Evolutionary conservation across 176 grass and related monocot species (phyloP), one percentile per base, ranked within the genome.

Genomic region (Otatea glauca): DNA sequence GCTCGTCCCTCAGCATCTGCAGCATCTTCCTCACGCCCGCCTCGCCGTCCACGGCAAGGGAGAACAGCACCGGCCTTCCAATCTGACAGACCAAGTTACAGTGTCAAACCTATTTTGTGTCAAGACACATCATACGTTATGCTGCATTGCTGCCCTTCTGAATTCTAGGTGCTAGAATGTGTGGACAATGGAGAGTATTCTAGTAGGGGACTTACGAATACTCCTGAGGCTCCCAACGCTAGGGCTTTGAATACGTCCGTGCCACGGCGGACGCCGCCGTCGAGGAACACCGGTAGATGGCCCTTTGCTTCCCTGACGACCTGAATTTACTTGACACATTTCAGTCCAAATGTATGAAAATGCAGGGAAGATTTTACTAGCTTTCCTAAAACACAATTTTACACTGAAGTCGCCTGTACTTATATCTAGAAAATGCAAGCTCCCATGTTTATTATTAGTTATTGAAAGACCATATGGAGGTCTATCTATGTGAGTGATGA

Each of bases 221-320:
- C 92, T 79, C 96, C 96, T 70, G 96, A 88, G 41, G 93, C 96
- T 80, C 96, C 96, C 59, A 98, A 65, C 0, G 93, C 96, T 80
- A 95, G 77, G 45, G 96, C 96, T 84, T 98, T 95, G 85, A 98
- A 98, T 70, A 98, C 91, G 70, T 98, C 96, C 0, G 96, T 93
- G 81, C 96, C 96, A 32, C 96, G 89, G 44, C 96, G 96, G 50
- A 98, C 86, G 35, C 96, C 93, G 20, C 93, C 91, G 74, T 98
- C 96, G 20, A 98, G 91, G 84, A 95, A 98, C 74, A 98, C 93
- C 9, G 96, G 96, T 32, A 95, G 37, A 18, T 77, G 83, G 2
- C 88, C 96, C 63, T 88, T 91, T 16, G 93, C 91, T 41, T 85
- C 93, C 47, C 78, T 95, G 29, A 98, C 91, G 25, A 98, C 96